phyloP scores from a whole-genome alignment of 345 rosid species.

The Cardamine occulta region DNA sequence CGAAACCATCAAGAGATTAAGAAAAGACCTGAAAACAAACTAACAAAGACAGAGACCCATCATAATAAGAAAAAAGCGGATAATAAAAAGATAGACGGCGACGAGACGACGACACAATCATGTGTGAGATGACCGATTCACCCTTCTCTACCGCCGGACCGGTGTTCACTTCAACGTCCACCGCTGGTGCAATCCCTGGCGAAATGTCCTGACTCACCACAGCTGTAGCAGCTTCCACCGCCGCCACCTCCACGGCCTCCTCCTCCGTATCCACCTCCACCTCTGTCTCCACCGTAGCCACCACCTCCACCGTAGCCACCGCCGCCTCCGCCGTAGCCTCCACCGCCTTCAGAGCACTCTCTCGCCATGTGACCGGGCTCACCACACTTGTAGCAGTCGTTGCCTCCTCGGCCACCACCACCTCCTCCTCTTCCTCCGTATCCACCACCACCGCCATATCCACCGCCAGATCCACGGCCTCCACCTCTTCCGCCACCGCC shows the following conservation, averaged over 20 bases:
- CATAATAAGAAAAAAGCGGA: conserved; percentile 12
- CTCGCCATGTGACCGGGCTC: conserved; percentile 43
- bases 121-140: conserved; percentile 15
- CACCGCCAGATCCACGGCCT: conserved; percentile 36
- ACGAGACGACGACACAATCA: neutral
- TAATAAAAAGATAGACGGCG: conserved; percentile 11
- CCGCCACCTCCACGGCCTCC: conserved; percentile 36
- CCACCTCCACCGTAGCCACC: conserved; percentile 27
- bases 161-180: conserved; percentile 41
- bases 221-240: conserved; percentile 38
- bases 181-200: conserved; percentile 80
- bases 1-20: conserved; percentile 15
- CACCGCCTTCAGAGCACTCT: conserved; percentile 39
- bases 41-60: conserved; percentile 15
- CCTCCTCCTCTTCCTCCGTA: conserved; percentile 29
- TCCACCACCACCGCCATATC: conserved; percentile 24
- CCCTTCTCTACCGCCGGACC: neutral
- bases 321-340: conserved; percentile 23
- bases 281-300: neutral
- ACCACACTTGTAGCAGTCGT: conserved; percentile 43
- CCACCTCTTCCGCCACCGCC: conserved; percentile 42
- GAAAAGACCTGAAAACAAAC: conserved; percentile 4
- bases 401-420: conserved; percentile 42
- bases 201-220: conserved; percentile 69
- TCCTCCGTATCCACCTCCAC: conserved; percentile 10